Evolutionary conservation across 1,284 basidiomycete species (phyloP).

Genomic region (Ceratorhiza oryzae-sativae): DNA sequence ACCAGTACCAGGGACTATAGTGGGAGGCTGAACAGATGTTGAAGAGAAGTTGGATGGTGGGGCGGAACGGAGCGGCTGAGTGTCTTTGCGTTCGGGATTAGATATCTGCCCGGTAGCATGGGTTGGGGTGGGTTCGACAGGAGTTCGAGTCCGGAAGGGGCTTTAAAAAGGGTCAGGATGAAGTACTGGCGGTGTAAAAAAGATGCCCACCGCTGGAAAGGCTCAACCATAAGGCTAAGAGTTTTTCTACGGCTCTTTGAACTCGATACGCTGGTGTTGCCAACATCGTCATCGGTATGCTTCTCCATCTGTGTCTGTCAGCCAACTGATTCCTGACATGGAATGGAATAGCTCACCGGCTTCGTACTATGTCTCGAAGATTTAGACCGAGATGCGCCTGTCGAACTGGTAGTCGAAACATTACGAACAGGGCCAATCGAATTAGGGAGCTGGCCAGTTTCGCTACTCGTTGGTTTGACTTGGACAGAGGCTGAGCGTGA

Average conservation of each 20-base stretch:
- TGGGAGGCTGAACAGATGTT: constrained; percentile 25
- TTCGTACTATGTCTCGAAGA: constrained; percentile 24
- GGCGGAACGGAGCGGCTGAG: constrained; percentile 27
- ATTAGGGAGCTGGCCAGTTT: neutral
- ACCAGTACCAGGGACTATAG: constrained; percentile 41
- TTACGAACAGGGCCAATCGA: constrained; percentile 12
- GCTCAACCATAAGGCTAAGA: constrained; percentile 82
- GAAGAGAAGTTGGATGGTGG: neutral
- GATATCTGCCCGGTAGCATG: constrained; percentile 8
- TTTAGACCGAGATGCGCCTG: constrained; percentile 16
- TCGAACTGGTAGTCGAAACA: constrained; percentile 21
- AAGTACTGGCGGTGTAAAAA: neutral
- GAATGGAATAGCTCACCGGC: neutral
- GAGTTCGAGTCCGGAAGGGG: constrained; percentile 35
- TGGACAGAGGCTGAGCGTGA: neutral
- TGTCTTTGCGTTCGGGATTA: constrained; percentile 42
- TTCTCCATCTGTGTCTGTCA: constrained; percentile 20
- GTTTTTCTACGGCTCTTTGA: constrained; percentile 75
- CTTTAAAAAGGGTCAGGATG: constrained; percentile 16
- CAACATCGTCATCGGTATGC: constrained; percentile 39
- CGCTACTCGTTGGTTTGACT: neutral
- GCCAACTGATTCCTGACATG: neutral
- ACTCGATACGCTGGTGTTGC: constrained; percentile 45
- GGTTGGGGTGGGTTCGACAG: constrained; percentile 46
- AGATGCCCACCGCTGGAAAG: constrained; percentile 55